Conservation (phyloP, 495 filamentous ascomycete genomes). For the Talaromyces thailandensis region DNA sequence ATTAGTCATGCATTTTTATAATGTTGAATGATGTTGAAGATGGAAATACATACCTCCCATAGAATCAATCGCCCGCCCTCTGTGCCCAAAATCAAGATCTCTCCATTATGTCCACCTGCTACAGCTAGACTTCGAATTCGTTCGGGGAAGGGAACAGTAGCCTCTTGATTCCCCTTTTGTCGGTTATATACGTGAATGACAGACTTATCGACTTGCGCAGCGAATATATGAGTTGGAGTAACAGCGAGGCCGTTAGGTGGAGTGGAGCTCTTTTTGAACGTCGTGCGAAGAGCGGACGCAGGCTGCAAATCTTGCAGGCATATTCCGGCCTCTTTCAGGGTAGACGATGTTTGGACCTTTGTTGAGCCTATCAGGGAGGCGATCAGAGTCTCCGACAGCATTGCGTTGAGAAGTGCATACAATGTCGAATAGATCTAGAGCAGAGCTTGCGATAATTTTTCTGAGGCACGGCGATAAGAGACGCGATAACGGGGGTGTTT, state of each 20-base stretch:
- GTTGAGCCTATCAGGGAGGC: constrained; percentile 59
- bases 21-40: neutral
- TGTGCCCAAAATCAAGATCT: constrained; percentile 73
- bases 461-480: constrained; percentile 13
- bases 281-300: constrained; percentile 54
- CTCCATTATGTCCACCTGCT: constrained; percentile 50
- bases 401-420: constrained; percentile 25
- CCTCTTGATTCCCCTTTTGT: constrained; percentile 76
- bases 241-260: constrained; percentile 69
- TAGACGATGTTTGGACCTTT: constrained; percentile 54
- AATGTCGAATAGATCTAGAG: constrained; percentile 7
- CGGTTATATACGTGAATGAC: constrained; percentile 86
- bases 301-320: constrained; percentile 79
- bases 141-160: constrained; percentile 76
- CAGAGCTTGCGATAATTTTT: constrained; percentile 15
- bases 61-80: constrained; percentile 76
- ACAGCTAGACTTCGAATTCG: constrained; percentile 65
- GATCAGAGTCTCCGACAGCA: constrained; percentile 78
- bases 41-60: constrained; percentile 68
- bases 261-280: constrained; percentile 90
- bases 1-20: constrained; percentile 8
- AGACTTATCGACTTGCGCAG: constrained; percentile 83
- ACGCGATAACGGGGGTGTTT: constrained; percentile 2
- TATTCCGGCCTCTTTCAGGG: constrained; percentile 70
- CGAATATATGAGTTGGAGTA: constrained; percentile 77